phyloP scores from a whole-genome alignment of 345 rosid species.

The Toxicodendron radicans region DNA sequence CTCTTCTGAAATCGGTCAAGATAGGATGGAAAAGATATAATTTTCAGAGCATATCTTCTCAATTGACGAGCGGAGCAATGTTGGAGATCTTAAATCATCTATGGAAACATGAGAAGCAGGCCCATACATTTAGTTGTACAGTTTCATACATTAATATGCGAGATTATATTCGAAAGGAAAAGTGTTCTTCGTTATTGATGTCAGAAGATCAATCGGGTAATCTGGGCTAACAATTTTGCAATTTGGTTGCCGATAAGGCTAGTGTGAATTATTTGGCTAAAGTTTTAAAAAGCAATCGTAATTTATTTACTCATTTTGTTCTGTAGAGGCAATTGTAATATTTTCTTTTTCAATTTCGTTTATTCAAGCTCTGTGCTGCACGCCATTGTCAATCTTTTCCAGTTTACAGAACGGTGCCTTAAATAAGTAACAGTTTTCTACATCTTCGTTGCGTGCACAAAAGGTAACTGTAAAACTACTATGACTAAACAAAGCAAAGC shows the following conservation, averaged over 20 bases:
- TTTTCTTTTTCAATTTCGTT: neutral
- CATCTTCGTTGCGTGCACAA: neutral
- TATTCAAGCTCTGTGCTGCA: neutral
- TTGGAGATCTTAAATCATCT: neutral
- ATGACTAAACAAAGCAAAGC: conserved; percentile 15
- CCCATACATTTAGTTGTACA: conserved; percentile 3
- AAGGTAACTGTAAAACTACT: neutral
- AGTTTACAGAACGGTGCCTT: neutral
- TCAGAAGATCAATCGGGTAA: conserved; percentile 16
- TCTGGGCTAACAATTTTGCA: neutral
- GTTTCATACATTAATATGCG: neutral
- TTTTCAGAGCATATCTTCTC: neutral
- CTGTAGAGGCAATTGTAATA: neutral
- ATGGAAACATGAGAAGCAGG: neutral
- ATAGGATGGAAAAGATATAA: neutral
- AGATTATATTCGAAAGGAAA: neutral
- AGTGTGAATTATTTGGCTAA: neutral
- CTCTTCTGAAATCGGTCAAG: neutral
- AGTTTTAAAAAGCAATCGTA: neutral
- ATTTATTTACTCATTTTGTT: neutral
- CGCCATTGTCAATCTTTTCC: neutral
- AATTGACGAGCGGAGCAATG: neutral
- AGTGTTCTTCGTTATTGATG: neutral
- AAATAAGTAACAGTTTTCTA: neutral
- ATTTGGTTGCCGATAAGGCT: neutral